A percentile compares a stretch with the other conserved stretches of the same genome.
phyloP scores from a whole-genome alignment of 1,284 basidiomycete genomes.

The Gymnopus androsaceus region DNA sequence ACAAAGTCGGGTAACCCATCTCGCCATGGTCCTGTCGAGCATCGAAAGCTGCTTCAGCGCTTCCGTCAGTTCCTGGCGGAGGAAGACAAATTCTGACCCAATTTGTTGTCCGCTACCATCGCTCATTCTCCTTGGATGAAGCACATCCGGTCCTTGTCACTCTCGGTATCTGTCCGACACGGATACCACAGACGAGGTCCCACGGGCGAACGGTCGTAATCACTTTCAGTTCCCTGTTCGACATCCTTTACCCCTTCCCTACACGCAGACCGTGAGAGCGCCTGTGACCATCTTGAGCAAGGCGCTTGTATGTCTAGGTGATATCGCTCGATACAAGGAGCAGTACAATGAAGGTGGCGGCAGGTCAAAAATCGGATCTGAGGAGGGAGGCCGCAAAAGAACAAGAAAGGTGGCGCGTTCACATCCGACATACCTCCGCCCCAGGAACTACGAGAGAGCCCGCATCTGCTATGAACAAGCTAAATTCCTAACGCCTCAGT shows the following conservation, averaged over 20 bases:
- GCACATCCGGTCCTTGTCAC: constrained; percentile 55
- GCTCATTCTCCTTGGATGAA: constrained; percentile 66
- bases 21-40: constrained; percentile 67
- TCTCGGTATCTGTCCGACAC: constrained; percentile 53
- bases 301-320: constrained; percentile 88
- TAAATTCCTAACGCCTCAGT: constrained; percentile 74
- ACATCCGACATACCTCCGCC: constrained; percentile 48
- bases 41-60: constrained; percentile 82
- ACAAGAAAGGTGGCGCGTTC: constrained; percentile 48
- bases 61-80: constrained; percentile 85
- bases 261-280: constrained; percentile 57
- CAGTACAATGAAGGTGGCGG: constrained; percentile 78
- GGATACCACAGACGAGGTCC: constrained; percentile 32
- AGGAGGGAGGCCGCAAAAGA: constrained; percentile 49
- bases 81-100: constrained; percentile 88
- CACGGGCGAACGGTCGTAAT: constrained; percentile 35
- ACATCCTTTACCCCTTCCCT: constrained; percentile 41
- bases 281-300: constrained; percentile 80
- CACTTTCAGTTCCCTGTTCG: constrained; percentile 57
- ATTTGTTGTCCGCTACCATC: constrained; percentile 71
- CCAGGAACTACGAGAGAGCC: constrained; percentile 74
- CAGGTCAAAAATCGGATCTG: constrained; percentile 63
- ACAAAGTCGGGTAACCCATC: constrained; percentile 33
- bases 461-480: constrained; percentile 85
- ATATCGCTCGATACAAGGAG: constrained; percentile 92